These are phyloP conservation scores for Blastobotrys petasosporus DNA, from an alignment of 1,139 yeast species.

Conservation along the genomic window DNA sequence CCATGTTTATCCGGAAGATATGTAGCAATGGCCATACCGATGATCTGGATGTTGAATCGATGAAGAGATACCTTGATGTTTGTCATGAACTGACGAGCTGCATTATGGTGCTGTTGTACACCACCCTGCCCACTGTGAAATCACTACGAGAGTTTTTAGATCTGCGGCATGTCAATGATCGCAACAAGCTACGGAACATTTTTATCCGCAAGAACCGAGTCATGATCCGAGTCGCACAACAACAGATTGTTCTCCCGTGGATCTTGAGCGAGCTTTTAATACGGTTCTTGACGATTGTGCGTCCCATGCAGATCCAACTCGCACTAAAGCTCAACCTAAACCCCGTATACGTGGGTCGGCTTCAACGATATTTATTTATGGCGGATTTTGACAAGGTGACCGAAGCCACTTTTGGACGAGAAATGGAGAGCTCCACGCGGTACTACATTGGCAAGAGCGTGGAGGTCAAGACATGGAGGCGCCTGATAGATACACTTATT, in stretches of 20 bases:
- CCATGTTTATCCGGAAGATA: slow-evolving; percentile 3
- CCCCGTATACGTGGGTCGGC: neutral
- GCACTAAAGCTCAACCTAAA: neutral
- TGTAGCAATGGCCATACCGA: neutral
- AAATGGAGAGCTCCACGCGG: neutral
- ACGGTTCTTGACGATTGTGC: slow-evolving; percentile 3
- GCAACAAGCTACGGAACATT: neutral
- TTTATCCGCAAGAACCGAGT: neutral
- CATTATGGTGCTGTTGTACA: slow-evolving; percentile 3
- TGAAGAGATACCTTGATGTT: slow-evolving; percentile 5
- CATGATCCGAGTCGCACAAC: neutral
- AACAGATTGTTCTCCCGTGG: slow-evolving; percentile 2
- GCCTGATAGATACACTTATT: neutral
- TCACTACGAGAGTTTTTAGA: neutral
- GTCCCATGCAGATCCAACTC: slow-evolving; percentile 7
- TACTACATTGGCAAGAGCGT: neutral
- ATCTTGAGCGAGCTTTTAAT: slow-evolving; percentile 1
- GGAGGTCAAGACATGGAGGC: neutral
- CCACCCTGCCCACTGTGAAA: neutral
- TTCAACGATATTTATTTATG: neutral
- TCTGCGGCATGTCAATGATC: neutral
- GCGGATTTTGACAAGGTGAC: neutral
- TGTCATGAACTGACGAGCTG: slow-evolving; percentile 4
- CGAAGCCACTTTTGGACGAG: neutral
- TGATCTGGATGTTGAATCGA: neutral